phyloP scores from a whole-genome alignment of 108 stramenopile genomes.

The Schizochytrium sp. region DNA sequence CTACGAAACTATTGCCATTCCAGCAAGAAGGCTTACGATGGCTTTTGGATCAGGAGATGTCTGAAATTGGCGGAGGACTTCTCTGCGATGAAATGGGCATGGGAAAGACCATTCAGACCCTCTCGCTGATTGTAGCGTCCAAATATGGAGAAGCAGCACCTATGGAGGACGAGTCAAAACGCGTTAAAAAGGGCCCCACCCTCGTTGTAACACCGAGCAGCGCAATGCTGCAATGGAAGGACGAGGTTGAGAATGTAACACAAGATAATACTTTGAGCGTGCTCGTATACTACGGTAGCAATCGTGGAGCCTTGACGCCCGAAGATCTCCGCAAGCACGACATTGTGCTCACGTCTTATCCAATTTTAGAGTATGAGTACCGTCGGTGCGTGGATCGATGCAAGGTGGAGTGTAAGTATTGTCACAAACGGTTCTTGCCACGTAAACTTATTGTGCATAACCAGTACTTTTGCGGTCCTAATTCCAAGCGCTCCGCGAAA shows the following conservation, averaged over 20 bases:
- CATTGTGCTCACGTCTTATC: conserved; percentile 96
- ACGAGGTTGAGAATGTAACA: conserved; percentile 93
- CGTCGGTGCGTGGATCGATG: conserved; percentile 91
- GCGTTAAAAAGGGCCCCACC: conserved; percentile 69
- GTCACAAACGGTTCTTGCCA: conserved; percentile 85
- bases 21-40: conserved; percentile 93
- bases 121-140: conserved; percentile 88
- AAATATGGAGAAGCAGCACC: conserved; percentile 60
- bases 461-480: conserved; percentile 71
- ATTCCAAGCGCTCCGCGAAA: conserved; percentile 66
- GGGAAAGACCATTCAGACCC: conserved; percentile 92
- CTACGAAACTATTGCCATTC: conserved; percentile 89
- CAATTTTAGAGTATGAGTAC: conserved; percentile 92
- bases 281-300: conserved; percentile 90
- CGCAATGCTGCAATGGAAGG: conserved; percentile 94
- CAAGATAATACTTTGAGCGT: conserved; percentile 81
- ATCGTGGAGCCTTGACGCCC: conserved; percentile 80
- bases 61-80: conserved; percentile 86
- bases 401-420: conserved; percentile 90
- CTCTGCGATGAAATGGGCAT: conserved; percentile 88
- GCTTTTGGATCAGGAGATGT: conserved; percentile 88
- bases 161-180: not conserved
- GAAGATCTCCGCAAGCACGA: conserved; percentile 87
- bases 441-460: conserved; percentile 75
- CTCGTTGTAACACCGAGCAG: conserved; percentile 95